Base-by-base conservation (phyloP, 2,329 filamentous ascomycete genomes). In the Amylocarpus encephaloides region DNA sequence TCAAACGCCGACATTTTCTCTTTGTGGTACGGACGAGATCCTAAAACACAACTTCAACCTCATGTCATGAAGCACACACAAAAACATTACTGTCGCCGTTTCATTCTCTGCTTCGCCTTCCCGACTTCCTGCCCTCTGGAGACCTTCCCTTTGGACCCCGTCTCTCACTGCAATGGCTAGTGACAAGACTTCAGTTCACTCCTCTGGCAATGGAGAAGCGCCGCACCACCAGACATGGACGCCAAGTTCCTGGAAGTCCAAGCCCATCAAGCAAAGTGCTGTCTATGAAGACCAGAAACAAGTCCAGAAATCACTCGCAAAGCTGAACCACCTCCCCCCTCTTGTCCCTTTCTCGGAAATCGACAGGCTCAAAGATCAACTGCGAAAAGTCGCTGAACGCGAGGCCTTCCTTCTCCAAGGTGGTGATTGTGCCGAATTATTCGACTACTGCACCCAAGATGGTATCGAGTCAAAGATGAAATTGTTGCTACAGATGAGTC, bases 391-490 rank as follows among this genome's bases (percentile, higher is more conserved):
- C 5, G 93, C 93, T 5, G 74, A 86, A 33, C 93, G 93, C 32
- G 90, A 92, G 58, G 88, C 92, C 11, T 97, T 98, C 67, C 76
- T 98, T 9, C 80, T 98, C 3, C 93, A 98, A 72, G 93, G 93
- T 53, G 93, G 92, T 55, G 93, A 98, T 71, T 98, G 93, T 66
- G 93, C 93, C 13, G 93, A 98, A 73, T 79, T 97, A 9, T 98
- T 98, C 64, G 89, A 93, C 69, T 98, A 98, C 74, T 98, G 93
- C 70, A 84, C 87, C 62, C 85, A 90, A 67, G 79, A 80, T 12
- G 86, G 87, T 58, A 96, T 98, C 60, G 90, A 97, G 71, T 86
- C 88, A 56, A 98, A 97, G 75, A 89, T 97, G 69, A 97, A 97
- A 72, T 80, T 98, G 22, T 78, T 98, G 29, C 74, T 98, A 52